Evolutionary conservation across 2,329 filamentous ascomycete species (phyloP), one percentile per base, ranked within the genome.

Genomic region (Fusarium sp.): DNA sequence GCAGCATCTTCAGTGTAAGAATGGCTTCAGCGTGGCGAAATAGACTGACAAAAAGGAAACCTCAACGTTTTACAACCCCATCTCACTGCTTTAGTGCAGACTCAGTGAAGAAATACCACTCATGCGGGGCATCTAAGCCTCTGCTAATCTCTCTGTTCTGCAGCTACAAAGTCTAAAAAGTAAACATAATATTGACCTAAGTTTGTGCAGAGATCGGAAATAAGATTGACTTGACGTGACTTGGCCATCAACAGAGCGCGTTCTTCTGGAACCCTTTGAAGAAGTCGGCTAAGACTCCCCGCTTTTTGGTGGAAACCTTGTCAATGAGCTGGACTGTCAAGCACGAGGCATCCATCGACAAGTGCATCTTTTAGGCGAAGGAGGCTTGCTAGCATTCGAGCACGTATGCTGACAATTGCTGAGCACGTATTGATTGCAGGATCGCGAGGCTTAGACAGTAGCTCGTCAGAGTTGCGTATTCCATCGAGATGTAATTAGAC

Each of bases 201-300:
- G 15, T 30, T 37, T 37, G 6, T 25, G 18, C 28, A 33, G 10
- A 47, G 35, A 40, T 52, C 32, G 64, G 60, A 60, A 74, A 68
- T 53, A 59, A 57, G 32, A 46, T 46, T 67, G 42, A 43, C 15
- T 52, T 21, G 50, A 53, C 47, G 19, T 52, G 38, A 49, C 32
- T 52, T 52, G 49, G 49, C 15, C 49, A 35, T 57, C 43, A 46
- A 37, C 15, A 37, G 40, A 64, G 25, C 58, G 49, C 66, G 52
- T 63, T 38, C 61, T 74, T 73, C 64, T 73, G 56, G 71, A 73
- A 73, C 64, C 59, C 43, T 67, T 62, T 52, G 46, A 62, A 60
- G 67, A 68, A 61, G 54, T n/a, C n/a, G 47, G 43, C 46, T 61
- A 44, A 30, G 57, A 40, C 57, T 64, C 71, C 54, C 71, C 71